These are phyloP conservation scores for Russula griseocarnosa DNA, from an alignment of 768 basidiomycete species.

Conservation along the genomic window DNA sequence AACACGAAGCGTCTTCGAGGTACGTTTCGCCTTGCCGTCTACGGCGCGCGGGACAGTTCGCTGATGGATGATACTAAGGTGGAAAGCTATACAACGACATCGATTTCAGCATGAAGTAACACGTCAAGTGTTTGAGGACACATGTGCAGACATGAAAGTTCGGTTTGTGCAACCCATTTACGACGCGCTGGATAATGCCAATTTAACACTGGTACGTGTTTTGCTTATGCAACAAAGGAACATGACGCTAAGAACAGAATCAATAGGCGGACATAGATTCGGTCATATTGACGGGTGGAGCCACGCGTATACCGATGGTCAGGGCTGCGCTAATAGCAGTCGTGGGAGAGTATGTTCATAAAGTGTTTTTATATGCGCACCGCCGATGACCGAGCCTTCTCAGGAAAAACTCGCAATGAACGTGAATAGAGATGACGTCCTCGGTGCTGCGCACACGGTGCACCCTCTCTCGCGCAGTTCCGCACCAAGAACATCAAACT, in stretches of 20 bases:
- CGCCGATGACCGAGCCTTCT: slow-evolving; percentile 6
- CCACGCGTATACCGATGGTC: slow-evolving; percentile 87
- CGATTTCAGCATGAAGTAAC: slow-evolving; percentile 82
- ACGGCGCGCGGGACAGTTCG: neutral
- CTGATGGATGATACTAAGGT: slow-evolving; percentile 45
- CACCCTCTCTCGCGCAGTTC: slow-evolving; percentile 85
- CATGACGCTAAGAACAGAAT: slow-evolving; percentile 11
- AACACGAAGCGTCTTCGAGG: slow-evolving; percentile 79
- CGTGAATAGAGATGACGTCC: slow-evolving; percentile 95
- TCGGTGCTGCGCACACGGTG: slow-evolving; percentile 90
- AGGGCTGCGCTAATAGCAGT: slow-evolving; percentile 72
- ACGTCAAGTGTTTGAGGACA: slow-evolving; percentile 72
- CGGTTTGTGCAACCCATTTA: slow-evolving; percentile 68
- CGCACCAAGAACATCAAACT: slow-evolving; percentile 93
- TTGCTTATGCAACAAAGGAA: neutral
- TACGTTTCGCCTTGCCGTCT: slow-evolving; percentile 36
- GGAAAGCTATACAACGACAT: slow-evolving; percentile 88
- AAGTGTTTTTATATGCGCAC: neutral
- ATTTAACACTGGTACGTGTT: slow-evolving; percentile 56
- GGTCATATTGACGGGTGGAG: slow-evolving; percentile 90
- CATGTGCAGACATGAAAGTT: slow-evolving; percentile 59
- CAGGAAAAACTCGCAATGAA: slow-evolving; percentile 87
- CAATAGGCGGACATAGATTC: slow-evolving; percentile 76
- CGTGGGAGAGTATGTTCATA: slow-evolving; percentile 63
- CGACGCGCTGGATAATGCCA: slow-evolving; percentile 66